phyloP scores from a whole-genome alignment of 495 filamentous ascomycete genomes.

The Xylaria sp. region DNA sequence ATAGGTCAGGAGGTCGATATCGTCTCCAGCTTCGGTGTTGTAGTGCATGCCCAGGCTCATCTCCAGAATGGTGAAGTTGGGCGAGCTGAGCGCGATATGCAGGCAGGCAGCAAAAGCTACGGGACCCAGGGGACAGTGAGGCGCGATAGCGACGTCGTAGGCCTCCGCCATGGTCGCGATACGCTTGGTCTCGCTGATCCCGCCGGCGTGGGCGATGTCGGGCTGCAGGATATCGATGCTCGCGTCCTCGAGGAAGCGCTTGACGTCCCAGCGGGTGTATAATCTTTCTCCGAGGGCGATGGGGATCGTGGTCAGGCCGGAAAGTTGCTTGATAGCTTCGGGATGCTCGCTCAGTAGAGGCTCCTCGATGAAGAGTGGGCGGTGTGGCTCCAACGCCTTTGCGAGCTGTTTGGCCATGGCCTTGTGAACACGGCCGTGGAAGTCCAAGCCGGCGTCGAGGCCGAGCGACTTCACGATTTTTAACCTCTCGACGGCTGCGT shows the following conservation, averaged over 20 bases:
- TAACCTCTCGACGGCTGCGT: constrained; percentile 69
- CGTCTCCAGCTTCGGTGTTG: constrained; percentile 64
- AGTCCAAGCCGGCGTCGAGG: constrained; percentile 74
- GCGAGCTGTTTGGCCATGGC: constrained; percentile 82
- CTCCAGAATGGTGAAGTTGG: constrained; percentile 79
- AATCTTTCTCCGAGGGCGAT: constrained; percentile 78
- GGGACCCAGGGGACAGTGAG: constrained; percentile 77
- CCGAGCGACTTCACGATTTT: constrained; percentile 71
- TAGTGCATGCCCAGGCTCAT: constrained; percentile 83
- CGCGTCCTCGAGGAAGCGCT: constrained; percentile 70
- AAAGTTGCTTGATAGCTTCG: constrained; percentile 70
- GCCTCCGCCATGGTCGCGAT: constrained; percentile 78
- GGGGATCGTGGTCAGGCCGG: constrained; percentile 65
- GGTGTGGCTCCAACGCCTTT: constrained; percentile 71
- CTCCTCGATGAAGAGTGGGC: constrained; percentile 79
- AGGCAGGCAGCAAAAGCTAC: constrained; percentile 75
- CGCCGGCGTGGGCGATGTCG: constrained; percentile 75
- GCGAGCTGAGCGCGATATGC: constrained; percentile 68
- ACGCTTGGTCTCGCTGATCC: constrained; percentile 72
- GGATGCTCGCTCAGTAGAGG: constrained; percentile 74
- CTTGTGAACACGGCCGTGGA: constrained; percentile 78
- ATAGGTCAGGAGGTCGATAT: constrained; percentile 70
- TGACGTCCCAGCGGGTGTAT: constrained; percentile 75
- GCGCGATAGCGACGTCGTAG: constrained; percentile 77
- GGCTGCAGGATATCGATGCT: constrained; percentile 77